Evolutionary conservation across 805 yeast species (phyloP).

Genomic region (Lachancea kluyveri): DNA sequence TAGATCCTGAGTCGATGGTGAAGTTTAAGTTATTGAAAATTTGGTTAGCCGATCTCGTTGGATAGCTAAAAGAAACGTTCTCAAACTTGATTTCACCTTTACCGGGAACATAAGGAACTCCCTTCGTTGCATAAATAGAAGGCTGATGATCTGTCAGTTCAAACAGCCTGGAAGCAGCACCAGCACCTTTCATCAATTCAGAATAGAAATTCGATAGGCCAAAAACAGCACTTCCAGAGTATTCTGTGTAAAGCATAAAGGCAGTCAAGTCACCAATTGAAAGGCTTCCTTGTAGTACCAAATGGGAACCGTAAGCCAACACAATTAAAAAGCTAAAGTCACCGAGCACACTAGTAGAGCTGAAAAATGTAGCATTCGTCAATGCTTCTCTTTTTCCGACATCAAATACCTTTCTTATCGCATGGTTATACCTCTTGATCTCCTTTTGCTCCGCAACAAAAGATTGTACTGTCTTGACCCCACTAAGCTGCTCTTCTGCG

Average conservation of each 20-base stretch:
- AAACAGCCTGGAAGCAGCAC: constrained; percentile 89
- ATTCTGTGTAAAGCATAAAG: constrained; percentile 92
- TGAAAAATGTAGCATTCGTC: constrained; percentile 69
- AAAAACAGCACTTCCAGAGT: constrained; percentile 83
- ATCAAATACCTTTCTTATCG: constrained; percentile 57
- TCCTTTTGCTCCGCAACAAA: constrained; percentile 86
- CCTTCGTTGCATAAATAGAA: constrained; percentile 57
- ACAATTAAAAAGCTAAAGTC: constrained; percentile 72
- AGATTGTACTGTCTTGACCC: constrained; percentile 83
- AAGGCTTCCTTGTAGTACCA: constrained; percentile 69
- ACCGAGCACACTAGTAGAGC: constrained; percentile 79
- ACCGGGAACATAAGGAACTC: constrained; percentile 37
- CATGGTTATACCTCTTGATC: constrained; percentile 65
- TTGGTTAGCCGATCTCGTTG: constrained; percentile 71
- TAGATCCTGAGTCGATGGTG: constrained; percentile 45
- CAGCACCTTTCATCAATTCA: constrained; percentile 96
- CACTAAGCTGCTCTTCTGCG: constrained; percentile 86
- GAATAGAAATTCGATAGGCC: constrained; percentile 92
- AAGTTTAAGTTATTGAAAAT: constrained; percentile 46
- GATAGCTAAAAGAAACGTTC: constrained; percentile 72
- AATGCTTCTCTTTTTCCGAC: constrained; percentile 77
- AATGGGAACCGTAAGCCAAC: constrained; percentile 71
- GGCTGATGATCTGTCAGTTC: constrained; percentile 80
- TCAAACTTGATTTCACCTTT: constrained; percentile 52
- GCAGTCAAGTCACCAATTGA: constrained; percentile 90